These are phyloP conservation scores for Aspergillus alliaceus DNA, from an alignment of 2,329 filamentous ascomycete species.

Conservation along the genomic window DNA sequence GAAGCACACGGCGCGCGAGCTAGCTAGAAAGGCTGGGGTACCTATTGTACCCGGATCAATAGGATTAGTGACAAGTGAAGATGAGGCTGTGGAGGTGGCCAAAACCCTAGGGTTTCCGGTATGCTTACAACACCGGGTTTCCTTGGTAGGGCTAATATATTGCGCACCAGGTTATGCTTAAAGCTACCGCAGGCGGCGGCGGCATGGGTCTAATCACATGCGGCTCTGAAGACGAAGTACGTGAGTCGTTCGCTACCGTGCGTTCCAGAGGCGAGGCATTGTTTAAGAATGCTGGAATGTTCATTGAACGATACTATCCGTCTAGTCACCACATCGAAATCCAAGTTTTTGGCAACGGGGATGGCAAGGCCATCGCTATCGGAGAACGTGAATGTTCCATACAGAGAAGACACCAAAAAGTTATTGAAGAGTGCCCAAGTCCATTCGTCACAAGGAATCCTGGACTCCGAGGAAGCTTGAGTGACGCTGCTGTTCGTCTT, in stretches of 20 bases:
- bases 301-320: constrained; percentile 80
- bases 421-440: constrained; percentile 84
- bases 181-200: constrained; percentile 77
- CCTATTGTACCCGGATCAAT: constrained; percentile 57
- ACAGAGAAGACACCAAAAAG: constrained; percentile 85
- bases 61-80: constrained; percentile 48
- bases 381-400: constrained; percentile 88
- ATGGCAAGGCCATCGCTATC: constrained; percentile 76
- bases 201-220: constrained; percentile 85
- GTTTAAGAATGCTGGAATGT: constrained; percentile 80
- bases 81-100: constrained; percentile 48
- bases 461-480: constrained; percentile 63
- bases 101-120: constrained; percentile 52
- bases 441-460: constrained; percentile 58
- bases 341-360: constrained; percentile 82
- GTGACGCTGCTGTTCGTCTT: constrained; percentile 69
- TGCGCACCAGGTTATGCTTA: constrained; percentile 62
- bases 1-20: constrained; percentile 57
- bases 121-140: constrained; percentile 1
- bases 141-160: not conserved
- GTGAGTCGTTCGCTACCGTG: constrained; percentile 68
- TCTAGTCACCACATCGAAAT: constrained; percentile 84
- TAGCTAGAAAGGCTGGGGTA: constrained; percentile 54
- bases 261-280: constrained; percentile 73
- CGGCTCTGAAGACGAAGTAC: constrained; percentile 65